phyloP scores from a whole-genome alignment of 139 green algal genomes.

The Coelastrella sp. region DNA sequence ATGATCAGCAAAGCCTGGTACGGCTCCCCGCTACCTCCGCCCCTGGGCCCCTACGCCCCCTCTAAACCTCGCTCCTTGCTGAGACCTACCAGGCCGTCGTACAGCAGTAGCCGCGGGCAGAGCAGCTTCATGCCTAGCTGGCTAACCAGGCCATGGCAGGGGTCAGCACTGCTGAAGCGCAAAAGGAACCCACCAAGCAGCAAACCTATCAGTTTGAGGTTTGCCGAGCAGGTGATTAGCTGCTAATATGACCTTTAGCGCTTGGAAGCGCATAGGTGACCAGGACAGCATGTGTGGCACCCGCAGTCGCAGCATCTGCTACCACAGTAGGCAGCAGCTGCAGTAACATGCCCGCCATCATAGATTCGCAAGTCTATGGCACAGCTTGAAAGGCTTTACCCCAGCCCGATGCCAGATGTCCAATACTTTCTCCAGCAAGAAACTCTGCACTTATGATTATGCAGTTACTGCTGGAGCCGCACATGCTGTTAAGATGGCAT shows the following conservation, averaged over 20 bases:
- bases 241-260: not conserved
- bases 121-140: not conserved
- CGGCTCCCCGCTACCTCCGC: not conserved
- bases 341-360: no score
- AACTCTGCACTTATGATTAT: no score
- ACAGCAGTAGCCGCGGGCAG: not conserved
- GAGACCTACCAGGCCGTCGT: not conserved
- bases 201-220: not conserved
- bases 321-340: no score
- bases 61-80: constrained; percentile 5
- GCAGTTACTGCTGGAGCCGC: no score
- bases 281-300: not conserved
- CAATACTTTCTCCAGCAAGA: no score
- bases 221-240: not conserved
- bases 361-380: no score
- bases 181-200: not conserved
- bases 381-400: no score
- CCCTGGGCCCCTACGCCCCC: not conserved
- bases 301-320: no score
- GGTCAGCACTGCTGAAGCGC: not conserved
- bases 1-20: constrained; percentile 12
- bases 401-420: no score
- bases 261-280: not conserved
- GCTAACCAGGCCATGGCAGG: not conserved
- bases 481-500: no score